These are phyloP conservation scores for Yarrowia keelungensis DNA, from an alignment of 805 yeast species.

Conservation along the genomic window DNA sequence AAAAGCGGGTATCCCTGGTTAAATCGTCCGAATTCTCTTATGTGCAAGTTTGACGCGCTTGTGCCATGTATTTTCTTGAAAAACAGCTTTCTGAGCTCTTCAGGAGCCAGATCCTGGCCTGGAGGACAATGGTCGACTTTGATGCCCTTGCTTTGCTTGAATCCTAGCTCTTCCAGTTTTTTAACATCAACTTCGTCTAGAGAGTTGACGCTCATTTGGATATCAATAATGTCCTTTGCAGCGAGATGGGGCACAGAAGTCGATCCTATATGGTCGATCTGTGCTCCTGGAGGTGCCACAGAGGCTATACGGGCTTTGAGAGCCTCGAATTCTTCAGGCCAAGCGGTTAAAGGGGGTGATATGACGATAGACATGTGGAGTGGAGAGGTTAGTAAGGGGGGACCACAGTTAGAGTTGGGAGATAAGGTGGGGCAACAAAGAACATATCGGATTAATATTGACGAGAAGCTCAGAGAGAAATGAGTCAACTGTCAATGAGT, in stretches of 20 bases:
- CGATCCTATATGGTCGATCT: conserved; percentile 32
- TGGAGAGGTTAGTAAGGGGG: too few relatives aligned
- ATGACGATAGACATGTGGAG: conserved; percentile 1
- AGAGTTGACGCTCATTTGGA: conserved; percentile 13
- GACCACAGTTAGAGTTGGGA: too few relatives aligned
- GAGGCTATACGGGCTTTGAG: conserved; percentile 3
- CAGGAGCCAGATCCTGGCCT: not conserved
- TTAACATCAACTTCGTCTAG: too few relatives aligned
- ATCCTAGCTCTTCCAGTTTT: not conserved
- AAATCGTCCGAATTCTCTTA: not conserved
- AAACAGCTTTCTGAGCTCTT: conserved; percentile 20
- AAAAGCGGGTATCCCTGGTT: conserved; percentile 17
- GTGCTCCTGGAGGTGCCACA: not conserved
- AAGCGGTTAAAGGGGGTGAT: not conserved
- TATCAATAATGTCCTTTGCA: conserved; percentile 23
- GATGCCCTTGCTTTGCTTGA: not conserved
- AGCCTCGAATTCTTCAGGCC: not conserved
- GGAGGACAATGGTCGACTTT: conserved; percentile 34
- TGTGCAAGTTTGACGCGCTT: not conserved
- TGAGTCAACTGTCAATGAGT: too few relatives aligned
- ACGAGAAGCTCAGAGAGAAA: too few relatives aligned
- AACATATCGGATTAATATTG: too few relatives aligned
- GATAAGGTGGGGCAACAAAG: too few relatives aligned
- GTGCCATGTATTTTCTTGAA: not conserved
- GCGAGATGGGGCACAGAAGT: conserved; percentile 5